phyloP scores from a whole-genome alignment of 2,329 filamentous ascomycete species.

The Helminthosporium solani region DNA sequence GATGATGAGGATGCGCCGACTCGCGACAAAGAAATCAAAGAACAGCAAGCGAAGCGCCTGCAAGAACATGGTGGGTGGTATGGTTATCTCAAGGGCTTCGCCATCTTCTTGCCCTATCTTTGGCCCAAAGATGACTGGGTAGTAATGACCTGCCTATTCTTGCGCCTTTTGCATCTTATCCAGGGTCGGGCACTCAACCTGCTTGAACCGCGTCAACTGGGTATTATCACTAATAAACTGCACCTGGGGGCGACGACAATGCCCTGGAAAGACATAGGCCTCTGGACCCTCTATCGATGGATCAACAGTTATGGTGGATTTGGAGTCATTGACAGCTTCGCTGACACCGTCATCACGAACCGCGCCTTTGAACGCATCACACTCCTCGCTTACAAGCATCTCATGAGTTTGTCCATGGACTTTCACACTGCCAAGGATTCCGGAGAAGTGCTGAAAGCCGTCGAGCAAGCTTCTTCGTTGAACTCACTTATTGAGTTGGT shows the following conservation, averaged over 20 bases:
- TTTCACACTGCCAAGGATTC: slow-evolving; percentile 68
- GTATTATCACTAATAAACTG: slow-evolving; percentile 73
- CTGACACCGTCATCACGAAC: slow-evolving; percentile 58
- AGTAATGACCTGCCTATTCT: slow-evolving; percentile 67
- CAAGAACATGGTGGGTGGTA: slow-evolving; percentile 75
- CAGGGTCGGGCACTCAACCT: slow-evolving; percentile 71
- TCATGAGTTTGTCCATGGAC: slow-evolving; percentile 69
- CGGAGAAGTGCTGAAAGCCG: slow-evolving; percentile 63
- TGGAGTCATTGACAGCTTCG: slow-evolving; percentile 51
- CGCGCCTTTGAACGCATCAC: slow-evolving; percentile 60
- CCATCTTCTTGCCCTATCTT: slow-evolving; percentile 73
- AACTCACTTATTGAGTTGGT: slow-evolving; percentile 61
- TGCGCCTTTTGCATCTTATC: slow-evolving; percentile 69
- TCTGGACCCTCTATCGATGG: slow-evolving; percentile 52
- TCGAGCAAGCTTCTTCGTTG: slow-evolving; percentile 63
- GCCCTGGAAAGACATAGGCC: slow-evolving; percentile 55
- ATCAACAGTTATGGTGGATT: slow-evolving; percentile 56
- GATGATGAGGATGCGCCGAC: slow-evolving; percentile 55
- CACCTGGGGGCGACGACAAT: slow-evolving; percentile 50
- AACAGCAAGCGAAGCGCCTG: slow-evolving; percentile 60
- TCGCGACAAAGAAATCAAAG: slow-evolving; percentile 56
- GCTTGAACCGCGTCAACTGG: slow-evolving; percentile 77
- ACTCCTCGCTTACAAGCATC: slow-evolving; percentile 63
- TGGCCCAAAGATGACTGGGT: slow-evolving; percentile 68
- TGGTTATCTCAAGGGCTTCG: slow-evolving; percentile 72